Conservation (phyloP, 305 asterid species). For the Rubia peregrina region DNA sequence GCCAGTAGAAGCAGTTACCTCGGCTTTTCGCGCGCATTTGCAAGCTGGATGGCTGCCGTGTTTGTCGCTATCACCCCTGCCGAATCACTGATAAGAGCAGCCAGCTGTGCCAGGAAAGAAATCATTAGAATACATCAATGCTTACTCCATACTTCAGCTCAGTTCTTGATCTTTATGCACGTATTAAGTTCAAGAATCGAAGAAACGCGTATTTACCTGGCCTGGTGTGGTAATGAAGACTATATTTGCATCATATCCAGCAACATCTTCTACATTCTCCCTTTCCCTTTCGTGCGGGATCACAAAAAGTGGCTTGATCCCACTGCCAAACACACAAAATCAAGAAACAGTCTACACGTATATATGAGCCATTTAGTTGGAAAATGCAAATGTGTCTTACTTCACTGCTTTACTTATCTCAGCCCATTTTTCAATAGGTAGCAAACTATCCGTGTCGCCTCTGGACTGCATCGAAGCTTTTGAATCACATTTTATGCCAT, state of each 20-base stretch:
- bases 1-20: constrained; percentile 33
- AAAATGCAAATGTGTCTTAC: constrained; percentile 23
- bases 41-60: constrained; percentile 78
- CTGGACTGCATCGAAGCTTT: constrained; percentile 86
- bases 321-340: constrained; percentile 31
- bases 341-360: neutral
- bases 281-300: constrained; percentile 86
- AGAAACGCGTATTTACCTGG: constrained; percentile 40
- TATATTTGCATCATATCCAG: constrained; percentile 61
- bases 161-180: neutral
- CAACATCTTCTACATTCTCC: constrained; percentile 57
- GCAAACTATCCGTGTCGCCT: constrained; percentile 81
- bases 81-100: constrained; percentile 71
- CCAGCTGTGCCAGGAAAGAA: constrained; percentile 39
- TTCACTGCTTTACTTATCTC: constrained; percentile 54
- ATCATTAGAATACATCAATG: neutral
- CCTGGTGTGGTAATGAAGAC: constrained; percentile 88
- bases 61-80: constrained; percentile 77
- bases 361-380: neutral
- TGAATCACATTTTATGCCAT: constrained; percentile 82
- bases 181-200: neutral
- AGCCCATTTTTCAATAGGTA: constrained; percentile 71
- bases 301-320: constrained; percentile 62
- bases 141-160: constrained; percentile 1
- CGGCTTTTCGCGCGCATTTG: constrained; percentile 68